Base-by-base conservation (phyloP, 106 monocot species). In the Dendrobium nobile region DNA sequence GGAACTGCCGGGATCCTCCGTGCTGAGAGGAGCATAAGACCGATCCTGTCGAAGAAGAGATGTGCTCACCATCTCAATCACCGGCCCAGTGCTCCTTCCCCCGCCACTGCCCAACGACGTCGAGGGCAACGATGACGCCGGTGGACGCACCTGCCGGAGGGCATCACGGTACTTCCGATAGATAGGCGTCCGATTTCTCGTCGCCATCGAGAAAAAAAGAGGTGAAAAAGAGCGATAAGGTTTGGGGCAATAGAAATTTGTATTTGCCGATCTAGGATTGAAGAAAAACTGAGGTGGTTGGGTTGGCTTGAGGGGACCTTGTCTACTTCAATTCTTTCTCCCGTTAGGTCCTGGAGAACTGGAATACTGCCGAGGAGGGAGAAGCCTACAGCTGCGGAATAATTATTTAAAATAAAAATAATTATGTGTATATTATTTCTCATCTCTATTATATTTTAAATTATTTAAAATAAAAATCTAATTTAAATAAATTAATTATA, bases 151-250 rank as follows among this genome's bases (percentile, higher is more conserved):
- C 78, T 85, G 86, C 40, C 96, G 93, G 9, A 96, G 90, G 2
- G 96, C 93, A 74, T 96, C 96, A 26, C 96, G 84, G 84, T 96
- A 96, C 78, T 93, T 93, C 77, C 91, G 78, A 80, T 90, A 96
- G 45, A 96, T 67, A 17, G 88, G 93, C 64, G 96, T 96, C 73
- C 96, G 83, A 79, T 93, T 96, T 90, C 96, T 91, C 85, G 84
- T 93, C 93, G 96, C 89, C 96, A 96, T 96, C 67, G 82, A 61
- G 41, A 58, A 67, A 27, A 17, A 67, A 24, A 68, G 68, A 20
- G 58, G 18, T 20, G 58, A 22, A 37, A 33, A 15, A 70, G 33
- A 33, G 67, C 9, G 22, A 1, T 19, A 26, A 22, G 37, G n/a
- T 19, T 7, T 7, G 5, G 31, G 70, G 11, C 4, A 37, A 70